Percentiles rank a stretch among this genome's conserved stretches.
Conservation (phyloP, 1,284 basidiomycete genomes). For the Leucoagaricus sp. region DNA sequence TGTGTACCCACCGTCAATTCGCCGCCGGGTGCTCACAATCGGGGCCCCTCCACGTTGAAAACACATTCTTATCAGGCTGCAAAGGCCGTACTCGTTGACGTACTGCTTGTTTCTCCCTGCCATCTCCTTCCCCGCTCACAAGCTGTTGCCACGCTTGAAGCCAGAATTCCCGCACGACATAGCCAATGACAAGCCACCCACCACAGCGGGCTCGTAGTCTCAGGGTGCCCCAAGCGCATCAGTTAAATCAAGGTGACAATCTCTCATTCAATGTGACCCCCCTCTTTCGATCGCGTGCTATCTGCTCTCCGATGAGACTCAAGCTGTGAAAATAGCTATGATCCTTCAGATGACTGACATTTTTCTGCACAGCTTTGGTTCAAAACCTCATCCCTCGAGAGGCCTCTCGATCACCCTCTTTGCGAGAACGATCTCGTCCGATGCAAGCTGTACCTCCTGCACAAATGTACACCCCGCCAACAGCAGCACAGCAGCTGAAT, state of each 20-base stretch:
- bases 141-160: constrained; percentile 18
- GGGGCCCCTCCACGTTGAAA: constrained; percentile 48
- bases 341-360: constrained; percentile 3
- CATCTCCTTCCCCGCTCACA: constrained; percentile 18
- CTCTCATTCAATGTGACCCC: constrained; percentile 16
- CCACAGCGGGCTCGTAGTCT: constrained; percentile 52
- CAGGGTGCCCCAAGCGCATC: constrained; percentile 31
- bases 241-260: constrained; percentile 35
- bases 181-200: constrained; percentile 59
- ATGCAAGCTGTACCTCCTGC: constrained; percentile 60
- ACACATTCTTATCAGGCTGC: constrained; percentile 36
- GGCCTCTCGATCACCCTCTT: constrained; percentile 66
- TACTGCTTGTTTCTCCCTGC: constrained; percentile 21
- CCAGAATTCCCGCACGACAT: constrained; percentile 14
- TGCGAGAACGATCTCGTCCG: constrained; percentile 60
- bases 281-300: constrained; percentile 17
- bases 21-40: constrained; percentile 21
- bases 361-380: constrained; percentile 32
- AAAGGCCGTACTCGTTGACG: constrained; percentile 28
- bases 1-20: constrained; percentile 37
- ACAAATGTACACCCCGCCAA: constrained; percentile 44
- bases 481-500: constrained; percentile 28
- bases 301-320: constrained; percentile 20
- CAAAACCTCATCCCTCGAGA: constrained; percentile 59
- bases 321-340: constrained; percentile 22